A percentile compares a stretch with the other conserved stretches of the same genome.
Evolutionary conservation across 352 stramenopile genomes (phyloP).

Genomic region (Globisporangium paddicum): DNA sequence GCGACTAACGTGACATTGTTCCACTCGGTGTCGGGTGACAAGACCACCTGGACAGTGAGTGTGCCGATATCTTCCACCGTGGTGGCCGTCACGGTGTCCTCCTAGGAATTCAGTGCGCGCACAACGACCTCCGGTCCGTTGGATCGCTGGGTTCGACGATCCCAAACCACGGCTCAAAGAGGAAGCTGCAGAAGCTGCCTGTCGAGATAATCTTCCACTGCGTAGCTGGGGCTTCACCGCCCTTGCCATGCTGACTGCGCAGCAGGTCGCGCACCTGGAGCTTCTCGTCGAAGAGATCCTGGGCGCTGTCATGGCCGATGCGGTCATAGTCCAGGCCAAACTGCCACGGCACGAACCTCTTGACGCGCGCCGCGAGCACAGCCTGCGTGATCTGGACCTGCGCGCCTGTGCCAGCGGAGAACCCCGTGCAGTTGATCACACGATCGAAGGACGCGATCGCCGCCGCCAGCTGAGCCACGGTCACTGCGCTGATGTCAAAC

Average conservation of each 20-base stretch:
- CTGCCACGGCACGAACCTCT: constrained; percentile 13
- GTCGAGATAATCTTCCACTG: constrained; percentile 13
- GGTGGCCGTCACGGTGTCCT: constrained; percentile 12
- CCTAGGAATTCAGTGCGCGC: constrained; percentile 10
- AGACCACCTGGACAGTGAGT: constrained; percentile 6
- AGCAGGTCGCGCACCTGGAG: constrained; percentile 14
- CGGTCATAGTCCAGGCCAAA: constrained; percentile 15
- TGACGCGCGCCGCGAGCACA: constrained; percentile 4
- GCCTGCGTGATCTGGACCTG: constrained; percentile 12
- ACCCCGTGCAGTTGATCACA: constrained; percentile 10
- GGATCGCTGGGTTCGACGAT: constrained; percentile 2
- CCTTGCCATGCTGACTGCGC: neutral
- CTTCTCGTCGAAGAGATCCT: constrained; percentile 15
- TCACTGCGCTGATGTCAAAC: neutral
- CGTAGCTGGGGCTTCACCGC: neutral
- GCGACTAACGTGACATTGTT: constrained; percentile 10
- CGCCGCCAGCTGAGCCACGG: neutral
- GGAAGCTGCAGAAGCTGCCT: constrained; percentile 12
- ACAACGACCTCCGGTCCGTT: constrained; percentile 4
- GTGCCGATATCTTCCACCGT: constrained; percentile 11
- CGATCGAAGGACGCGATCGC: constrained; percentile 3
- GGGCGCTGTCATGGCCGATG: constrained; percentile 5
- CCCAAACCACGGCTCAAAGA: constrained; percentile 13
- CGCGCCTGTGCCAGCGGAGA: constrained; percentile 10
- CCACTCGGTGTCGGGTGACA: constrained; percentile 4